Evolutionary conservation across 164 flowering plant genomes (phyloP).

Genomic region (Chimonanthus salicifolius): DNA sequence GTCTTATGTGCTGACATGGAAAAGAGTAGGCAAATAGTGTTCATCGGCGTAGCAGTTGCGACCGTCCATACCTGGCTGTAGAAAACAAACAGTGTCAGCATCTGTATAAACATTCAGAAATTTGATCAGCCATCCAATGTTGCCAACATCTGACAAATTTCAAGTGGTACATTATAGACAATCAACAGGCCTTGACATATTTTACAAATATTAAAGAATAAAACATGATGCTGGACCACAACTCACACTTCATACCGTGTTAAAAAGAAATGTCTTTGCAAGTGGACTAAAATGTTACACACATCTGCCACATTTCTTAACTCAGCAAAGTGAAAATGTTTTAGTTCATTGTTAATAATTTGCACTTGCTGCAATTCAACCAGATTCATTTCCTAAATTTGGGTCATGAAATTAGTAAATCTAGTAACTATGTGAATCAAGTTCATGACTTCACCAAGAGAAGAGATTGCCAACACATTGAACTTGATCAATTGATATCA

Average conservation of each 20-base stretch:
- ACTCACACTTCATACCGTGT: neutral
- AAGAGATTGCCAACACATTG: no score
- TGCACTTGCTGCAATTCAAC: neutral
- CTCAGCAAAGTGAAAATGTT: no score
- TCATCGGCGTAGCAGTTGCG: constrained; percentile 93
- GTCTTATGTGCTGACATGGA: constrained; percentile 49
- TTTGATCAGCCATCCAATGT: neutral
- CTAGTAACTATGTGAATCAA: neutral
- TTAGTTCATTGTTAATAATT: neutral
- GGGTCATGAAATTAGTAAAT: neutral
- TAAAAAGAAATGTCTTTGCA: no score
- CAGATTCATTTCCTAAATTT: neutral
- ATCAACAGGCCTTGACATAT: neutral
- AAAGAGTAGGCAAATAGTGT: constrained; percentile 92
- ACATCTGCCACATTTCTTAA: no score
- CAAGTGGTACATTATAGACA: neutral
- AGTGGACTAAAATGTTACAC: no score
- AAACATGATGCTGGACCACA: neutral
- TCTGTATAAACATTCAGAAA: constrained; percentile 7
- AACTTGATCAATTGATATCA: no score
- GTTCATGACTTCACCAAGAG: no score
- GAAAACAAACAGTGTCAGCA: constrained; percentile 17
- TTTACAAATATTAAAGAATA: neutral
- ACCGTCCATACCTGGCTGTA: constrained; percentile 93
- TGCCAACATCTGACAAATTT: neutral